These are phyloP conservation scores for Protoeuglena noctilucae DNA, from an alignment of 139 green algal genomes.

Conservation along the genomic window DNA sequence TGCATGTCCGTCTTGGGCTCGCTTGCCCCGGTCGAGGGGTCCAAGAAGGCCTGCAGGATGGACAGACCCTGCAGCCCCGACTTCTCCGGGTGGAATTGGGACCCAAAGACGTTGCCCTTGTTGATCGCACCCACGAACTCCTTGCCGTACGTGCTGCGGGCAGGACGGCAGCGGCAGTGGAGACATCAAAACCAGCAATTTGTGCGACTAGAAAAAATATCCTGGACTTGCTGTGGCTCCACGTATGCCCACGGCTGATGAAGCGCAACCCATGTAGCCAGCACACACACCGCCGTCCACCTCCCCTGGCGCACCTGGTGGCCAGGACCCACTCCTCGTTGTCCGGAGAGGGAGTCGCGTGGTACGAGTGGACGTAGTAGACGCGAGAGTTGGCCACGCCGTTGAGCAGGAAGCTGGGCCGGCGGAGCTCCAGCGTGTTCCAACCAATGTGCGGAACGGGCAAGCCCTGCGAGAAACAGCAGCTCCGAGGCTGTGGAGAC, in stretches of 20 bases:
- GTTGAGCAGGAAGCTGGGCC: slow-evolving; percentile 31
- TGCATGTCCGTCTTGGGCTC: background rate
- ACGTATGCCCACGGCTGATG: too few species aligned
- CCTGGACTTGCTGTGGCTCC: too few species aligned
- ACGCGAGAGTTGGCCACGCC: slow-evolving; percentile 51
- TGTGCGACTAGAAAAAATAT: too few species aligned
- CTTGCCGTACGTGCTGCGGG: slow-evolving; percentile 75
- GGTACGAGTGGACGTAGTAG: slow-evolving; percentile 98
- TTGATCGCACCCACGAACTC: slow-evolving; percentile 72
- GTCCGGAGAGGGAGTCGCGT: slow-evolving; percentile 8
- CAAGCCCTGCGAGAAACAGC: slow-evolving; percentile 38
- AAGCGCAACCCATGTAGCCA: too few species aligned
- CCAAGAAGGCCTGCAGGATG: slow-evolving; percentile 61
- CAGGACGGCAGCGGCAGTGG: too few species aligned
- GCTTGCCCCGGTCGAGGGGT: slow-evolving; percentile 18
- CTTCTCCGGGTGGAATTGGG: slow-evolving; percentile 98
- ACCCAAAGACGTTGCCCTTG: slow-evolving; percentile 59
- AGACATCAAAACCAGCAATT: too few species aligned
- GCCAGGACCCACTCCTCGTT: slow-evolving; percentile 89
- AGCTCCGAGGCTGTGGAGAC: too few species aligned
- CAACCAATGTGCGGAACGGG: slow-evolving; percentile 96
- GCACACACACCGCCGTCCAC: too few species aligned
- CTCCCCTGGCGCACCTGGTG: too few species aligned
- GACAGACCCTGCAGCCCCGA: slow-evolving; percentile 54
- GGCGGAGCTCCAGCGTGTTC: slow-evolving; percentile 58